These are phyloP conservation scores for Entelexis paramagnoliae DNA, from an alignment of 1,139 yeast species.

Conservation along the genomic window DNA sequence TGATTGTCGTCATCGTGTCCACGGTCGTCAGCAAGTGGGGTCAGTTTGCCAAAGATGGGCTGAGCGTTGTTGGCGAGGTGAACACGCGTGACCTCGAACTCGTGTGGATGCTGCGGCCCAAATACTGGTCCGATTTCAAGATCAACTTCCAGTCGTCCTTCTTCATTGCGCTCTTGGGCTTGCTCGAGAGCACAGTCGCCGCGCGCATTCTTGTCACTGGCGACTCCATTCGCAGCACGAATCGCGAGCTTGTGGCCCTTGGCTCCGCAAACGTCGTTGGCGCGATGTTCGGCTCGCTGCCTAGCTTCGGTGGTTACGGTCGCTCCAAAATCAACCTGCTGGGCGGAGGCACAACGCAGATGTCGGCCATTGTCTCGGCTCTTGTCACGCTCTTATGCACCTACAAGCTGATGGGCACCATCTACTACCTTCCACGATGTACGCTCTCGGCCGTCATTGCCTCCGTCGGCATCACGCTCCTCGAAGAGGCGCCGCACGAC, in stretches of 20 bases:
- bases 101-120: constrained; percentile 41
- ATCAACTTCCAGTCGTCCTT: constrained; percentile 39
- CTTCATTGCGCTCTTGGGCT: constrained; percentile 77
- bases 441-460: constrained; percentile 73
- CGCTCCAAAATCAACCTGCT: constrained; percentile 81
- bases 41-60: constrained; percentile 47
- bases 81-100: constrained; percentile 38
- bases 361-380: constrained; percentile 77
- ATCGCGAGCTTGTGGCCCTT: constrained; percentile 61
- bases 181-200: constrained; percentile 90
- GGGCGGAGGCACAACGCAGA: constrained; percentile 75
- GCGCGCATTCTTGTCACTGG: constrained; percentile 44
- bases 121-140: constrained; percentile 31
- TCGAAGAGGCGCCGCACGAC: constrained; percentile 84
- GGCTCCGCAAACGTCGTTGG: constrained; percentile 66
- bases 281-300: constrained; percentile 66
- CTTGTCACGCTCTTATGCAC: constrained; percentile 57
- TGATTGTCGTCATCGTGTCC: constrained; percentile 56
- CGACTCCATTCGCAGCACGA: constrained; percentile 28
- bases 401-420: constrained; percentile 47
- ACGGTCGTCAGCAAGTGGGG: constrained; percentile 47
- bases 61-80: constrained; percentile 62
- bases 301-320: constrained; percentile 95
- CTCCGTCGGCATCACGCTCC: constrained; percentile 62
- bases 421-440: constrained; percentile 71